Evolutionary conservation across 2,329 filamentous ascomycete genomes (phyloP).

Genomic region (Penicillium oxalicum): DNA sequence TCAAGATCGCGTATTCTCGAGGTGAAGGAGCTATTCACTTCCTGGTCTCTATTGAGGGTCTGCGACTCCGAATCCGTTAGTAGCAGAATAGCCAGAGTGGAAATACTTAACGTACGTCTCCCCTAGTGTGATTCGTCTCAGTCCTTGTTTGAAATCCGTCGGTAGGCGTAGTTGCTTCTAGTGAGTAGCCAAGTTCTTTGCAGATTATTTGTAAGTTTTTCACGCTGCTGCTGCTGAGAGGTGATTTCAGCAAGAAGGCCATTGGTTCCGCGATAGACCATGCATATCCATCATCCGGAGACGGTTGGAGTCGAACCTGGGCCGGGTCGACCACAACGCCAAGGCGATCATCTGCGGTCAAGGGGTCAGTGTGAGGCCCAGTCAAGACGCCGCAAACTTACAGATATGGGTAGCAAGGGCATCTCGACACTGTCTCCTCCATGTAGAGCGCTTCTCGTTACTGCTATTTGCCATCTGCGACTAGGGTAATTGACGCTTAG

Average conservation of each 20-base stretch:
- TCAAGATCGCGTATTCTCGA: background rate
- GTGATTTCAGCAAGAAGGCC: background rate
- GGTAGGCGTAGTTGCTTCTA: background rate
- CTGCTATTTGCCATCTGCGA: background rate
- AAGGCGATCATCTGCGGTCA: slow-evolving; percentile 1
- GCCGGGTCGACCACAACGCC: slow-evolving; percentile 1
- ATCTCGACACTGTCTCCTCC: slow-evolving; percentile 1
- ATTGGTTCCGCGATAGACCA: background rate
- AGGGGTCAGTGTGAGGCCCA: background rate
- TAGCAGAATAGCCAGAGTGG: background rate
- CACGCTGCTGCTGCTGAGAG: background rate
- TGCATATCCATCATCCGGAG: slow-evolving; percentile 1
- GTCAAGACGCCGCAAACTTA: background rate
- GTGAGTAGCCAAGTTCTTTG: background rate
- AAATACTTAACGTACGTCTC: background rate
- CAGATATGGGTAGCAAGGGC: background rate
- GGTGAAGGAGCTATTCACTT: background rate
- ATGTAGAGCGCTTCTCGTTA: background rate
- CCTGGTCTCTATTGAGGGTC: background rate
- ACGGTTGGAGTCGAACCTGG: slow-evolving; percentile 1
- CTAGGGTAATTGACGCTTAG: too few relatives aligned
- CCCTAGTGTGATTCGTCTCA: background rate
- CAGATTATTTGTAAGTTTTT: background rate
- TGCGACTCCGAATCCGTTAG: background rate
- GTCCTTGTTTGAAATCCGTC: background rate